Evolutionary conservation across 345 rosid species (phyloP).

Genomic region (Lepidium aucheri): DNA sequence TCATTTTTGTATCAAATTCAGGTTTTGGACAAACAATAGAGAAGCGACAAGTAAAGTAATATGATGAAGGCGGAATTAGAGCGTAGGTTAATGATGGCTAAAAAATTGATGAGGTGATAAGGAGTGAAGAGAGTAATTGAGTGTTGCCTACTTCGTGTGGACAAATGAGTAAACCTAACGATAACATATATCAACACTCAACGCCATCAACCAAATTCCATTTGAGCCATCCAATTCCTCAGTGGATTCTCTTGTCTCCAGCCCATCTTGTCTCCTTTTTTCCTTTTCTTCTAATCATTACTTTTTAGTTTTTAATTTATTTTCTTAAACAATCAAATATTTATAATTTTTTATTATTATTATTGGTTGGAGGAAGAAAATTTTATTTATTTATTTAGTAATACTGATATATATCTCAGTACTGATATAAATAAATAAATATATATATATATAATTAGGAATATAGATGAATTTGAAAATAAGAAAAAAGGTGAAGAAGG

Average conservation of each 20-base stretch:
- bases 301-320: too few species aligned
- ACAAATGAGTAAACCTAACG: slow-evolving; percentile 33
- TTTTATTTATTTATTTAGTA: neutral
- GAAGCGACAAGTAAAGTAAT: neutral
- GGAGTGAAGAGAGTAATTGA: neutral
- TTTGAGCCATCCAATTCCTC: slow-evolving; percentile 21
- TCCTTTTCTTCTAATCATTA: slow-evolving; percentile 2
- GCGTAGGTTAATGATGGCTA: slow-evolving; percentile 9
- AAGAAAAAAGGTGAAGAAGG: slow-evolving; percentile 11
- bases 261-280: slow-evolving; percentile 28
- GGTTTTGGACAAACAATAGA: neutral
- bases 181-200: slow-evolving; percentile 20
- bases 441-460: neutral
- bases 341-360: neutral
- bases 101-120: neutral
- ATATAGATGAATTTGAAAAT: slow-evolving; percentile 7
- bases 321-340: too few species aligned
- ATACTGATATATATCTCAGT: neutral
- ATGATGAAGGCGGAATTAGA: neutral
- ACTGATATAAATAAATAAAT: neutral
- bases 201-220: slow-evolving; percentile 27
- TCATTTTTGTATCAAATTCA: neutral
- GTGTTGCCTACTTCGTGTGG: slow-evolving; percentile 23
- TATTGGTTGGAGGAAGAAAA: neutral
- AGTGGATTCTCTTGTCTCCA: slow-evolving; percentile 30